These are phyloP conservation scores for Boletus vinaceobasis DNA, from an alignment of 768 basidiomycete species.

Conservation along the genomic window DNA sequence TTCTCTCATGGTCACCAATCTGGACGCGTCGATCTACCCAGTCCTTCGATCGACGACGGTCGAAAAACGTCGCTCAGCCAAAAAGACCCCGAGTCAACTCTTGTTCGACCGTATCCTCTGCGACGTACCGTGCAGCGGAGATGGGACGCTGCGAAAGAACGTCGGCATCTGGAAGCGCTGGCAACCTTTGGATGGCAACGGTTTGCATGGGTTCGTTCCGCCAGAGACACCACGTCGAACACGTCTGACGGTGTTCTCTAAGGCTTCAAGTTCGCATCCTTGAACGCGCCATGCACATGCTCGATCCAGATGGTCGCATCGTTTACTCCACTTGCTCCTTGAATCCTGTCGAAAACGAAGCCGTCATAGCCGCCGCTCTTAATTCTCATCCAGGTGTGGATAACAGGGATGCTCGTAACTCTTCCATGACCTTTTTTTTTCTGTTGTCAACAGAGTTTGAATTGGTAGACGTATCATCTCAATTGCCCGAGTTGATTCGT, in stretches of 20 bases:
- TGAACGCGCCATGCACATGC: conserved; percentile 86
- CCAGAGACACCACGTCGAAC: background rate
- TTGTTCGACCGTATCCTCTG: conserved; percentile 92
- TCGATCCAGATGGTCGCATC: conserved; percentile 77
- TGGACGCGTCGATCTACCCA: conserved; percentile 88
- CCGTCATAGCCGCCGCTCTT: conserved; percentile 85
- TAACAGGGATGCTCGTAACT: background rate
- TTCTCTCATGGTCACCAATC: conserved; percentile 91
- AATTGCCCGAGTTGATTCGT: conserved; percentile 67
- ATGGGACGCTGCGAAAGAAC: conserved; percentile 95
- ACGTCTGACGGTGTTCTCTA: conserved; percentile 6
- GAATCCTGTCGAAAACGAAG: conserved; percentile 97
- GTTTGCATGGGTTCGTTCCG: conserved; percentile 70
- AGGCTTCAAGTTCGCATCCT: conserved; percentile 93
- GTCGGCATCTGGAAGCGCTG: conserved; percentile 92
- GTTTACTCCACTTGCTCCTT: conserved; percentile 98
- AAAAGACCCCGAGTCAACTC: conserved; percentile 47
- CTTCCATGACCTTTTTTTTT: background rate
- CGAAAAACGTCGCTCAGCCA: conserved; percentile 31
- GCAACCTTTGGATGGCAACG: conserved; percentile 86
- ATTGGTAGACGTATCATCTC: conserved; percentile 73
- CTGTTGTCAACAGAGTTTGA: conserved; percentile 52
- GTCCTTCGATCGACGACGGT: conserved; percentile 40
- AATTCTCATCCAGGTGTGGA: conserved; percentile 59
- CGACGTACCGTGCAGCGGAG: conserved; percentile 97